These are phyloP conservation scores for Lachancea thermotolerans DNA, from an alignment of 805 yeast species.

Conservation along the genomic window DNA sequence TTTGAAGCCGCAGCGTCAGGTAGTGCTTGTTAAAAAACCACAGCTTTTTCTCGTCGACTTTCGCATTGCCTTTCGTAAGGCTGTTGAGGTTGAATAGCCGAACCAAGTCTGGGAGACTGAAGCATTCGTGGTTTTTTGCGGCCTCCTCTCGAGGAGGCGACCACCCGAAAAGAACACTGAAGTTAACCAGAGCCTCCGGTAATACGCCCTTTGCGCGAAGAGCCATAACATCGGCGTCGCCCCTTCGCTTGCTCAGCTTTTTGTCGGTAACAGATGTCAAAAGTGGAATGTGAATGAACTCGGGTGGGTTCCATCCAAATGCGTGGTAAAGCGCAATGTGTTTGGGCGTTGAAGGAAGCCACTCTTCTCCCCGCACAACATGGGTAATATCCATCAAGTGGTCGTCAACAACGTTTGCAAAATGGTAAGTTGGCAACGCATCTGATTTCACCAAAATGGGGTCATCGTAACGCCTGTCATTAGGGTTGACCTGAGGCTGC, in stretches of 20 bases:
- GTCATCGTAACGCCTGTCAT: constrained; percentile 79
- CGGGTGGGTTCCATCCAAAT: constrained; percentile 78
- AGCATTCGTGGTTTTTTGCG: constrained; percentile 44
- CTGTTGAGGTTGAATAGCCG: constrained; percentile 56
- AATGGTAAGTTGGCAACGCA: constrained; percentile 91
- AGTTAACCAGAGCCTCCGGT: constrained; percentile 84
- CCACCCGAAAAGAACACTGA: constrained; percentile 92
- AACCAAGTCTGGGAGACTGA: constrained; percentile 45
- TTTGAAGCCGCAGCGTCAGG: constrained; percentile 39
- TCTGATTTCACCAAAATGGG: constrained; percentile 88
- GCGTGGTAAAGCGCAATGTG: constrained; percentile 83
- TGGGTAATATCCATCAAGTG: constrained; percentile 89
- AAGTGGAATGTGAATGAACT: constrained; percentile 83
- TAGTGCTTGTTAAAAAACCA: constrained; percentile 71
- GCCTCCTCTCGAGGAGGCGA: constrained; percentile 62
- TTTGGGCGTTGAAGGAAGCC: constrained; percentile 95
- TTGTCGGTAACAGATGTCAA: constrained; percentile 65
- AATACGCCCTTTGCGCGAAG: constrained; percentile 56
- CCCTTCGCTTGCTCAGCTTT: constrained; percentile 79
- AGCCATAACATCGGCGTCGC: constrained; percentile 66
- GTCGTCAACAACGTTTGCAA: constrained; percentile 94
- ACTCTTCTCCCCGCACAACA: constrained; percentile 95
- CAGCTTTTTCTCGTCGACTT: constrained; percentile 75
- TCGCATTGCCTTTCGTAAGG: constrained; percentile 88
- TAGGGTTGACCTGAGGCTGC: constrained; percentile 69